Base-by-base conservation (phyloP, 192 early-diverging fungal species). In the Coemansia sp. region DNA sequence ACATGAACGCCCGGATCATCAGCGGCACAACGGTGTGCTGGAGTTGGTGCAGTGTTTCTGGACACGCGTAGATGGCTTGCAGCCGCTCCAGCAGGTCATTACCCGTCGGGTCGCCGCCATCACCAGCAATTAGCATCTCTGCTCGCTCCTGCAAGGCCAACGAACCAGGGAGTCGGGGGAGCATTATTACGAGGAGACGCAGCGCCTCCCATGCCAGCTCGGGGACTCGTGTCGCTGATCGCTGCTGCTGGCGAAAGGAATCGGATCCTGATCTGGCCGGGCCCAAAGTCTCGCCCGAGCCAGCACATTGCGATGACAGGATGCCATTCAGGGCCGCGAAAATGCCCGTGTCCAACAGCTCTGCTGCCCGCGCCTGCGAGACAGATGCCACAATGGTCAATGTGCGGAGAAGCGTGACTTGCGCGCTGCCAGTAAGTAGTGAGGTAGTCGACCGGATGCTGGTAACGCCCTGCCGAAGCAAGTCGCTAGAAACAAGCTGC, bases 1-100 rank as follows among this genome's bases (percentile, higher is more conserved):
- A 77, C 1, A 74, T 56, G 49, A 87, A 89, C 1, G 91, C 77
- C 34, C 86, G 80, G 23, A 88, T 68, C 44, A 90, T 36, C 11
- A 86, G 66, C 6, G 90, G 90, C 7, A 90, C 55, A 14, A 88
- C 39, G n/a, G 60, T 35, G 17, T 51, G 23, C 34, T 57, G 65
- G 14, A 68, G 20, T 36, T 60, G 64, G 29, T 67, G 31, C 10
- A 49, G 52, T 2, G 48, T 31, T 0, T 11, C 28, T 5, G 64
- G 26, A 19, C 56, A 46, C 6, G 51, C 11, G 20, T 54, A 23
- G 9, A 47, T 38, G 0, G 51, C 47, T 14, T 27, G 23, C 14
- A 59, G 17, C 12, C 25, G 51, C 21, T 20, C 28, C 2, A 44
- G 21, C 10, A 17, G 22, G 37, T 38, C 21, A 12, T 21, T 13